Evolutionary conservation across 2,329 filamentous ascomycete species (phyloP).

Genomic region (Byssochlamys sp.): DNA sequence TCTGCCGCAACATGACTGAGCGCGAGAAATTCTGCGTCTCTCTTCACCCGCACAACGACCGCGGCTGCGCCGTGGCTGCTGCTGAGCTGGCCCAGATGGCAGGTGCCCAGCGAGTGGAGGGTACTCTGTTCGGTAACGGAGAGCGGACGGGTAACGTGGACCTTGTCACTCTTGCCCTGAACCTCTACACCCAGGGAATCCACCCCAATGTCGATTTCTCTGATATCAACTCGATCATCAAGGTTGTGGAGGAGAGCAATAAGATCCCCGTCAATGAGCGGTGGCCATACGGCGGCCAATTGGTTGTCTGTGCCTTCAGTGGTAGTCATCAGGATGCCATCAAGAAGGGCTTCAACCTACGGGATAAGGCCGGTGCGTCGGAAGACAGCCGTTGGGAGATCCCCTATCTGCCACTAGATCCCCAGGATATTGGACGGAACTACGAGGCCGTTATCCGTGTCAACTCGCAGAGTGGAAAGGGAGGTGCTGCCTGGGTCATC

Average conservation of each 20-base stretch:
- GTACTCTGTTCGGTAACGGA: conserved; percentile 87
- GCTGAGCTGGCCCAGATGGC: conserved; percentile 94
- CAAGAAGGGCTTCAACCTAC: conserved; percentile 68
- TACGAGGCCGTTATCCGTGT: conserved; percentile 97
- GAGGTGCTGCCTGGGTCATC: conserved; percentile 89
- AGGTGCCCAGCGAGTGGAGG: conserved; percentile 86
- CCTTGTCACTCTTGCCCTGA: conserved; percentile 80
- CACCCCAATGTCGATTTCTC: conserved; percentile 82
- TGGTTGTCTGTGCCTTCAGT: conserved; percentile 87
- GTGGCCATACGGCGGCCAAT: conserved; percentile 79
- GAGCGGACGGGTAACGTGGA: conserved; percentile 95
- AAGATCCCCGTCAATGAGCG: conserved; percentile 89
- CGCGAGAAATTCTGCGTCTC: conserved; percentile 80
- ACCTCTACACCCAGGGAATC: conserved; percentile 89
- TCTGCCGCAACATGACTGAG: conserved; percentile 75
- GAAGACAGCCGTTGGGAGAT: conserved; percentile 68
- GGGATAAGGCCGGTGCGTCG: conserved; percentile 51
- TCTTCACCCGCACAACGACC: conserved; percentile 88
- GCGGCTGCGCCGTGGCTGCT: conserved; percentile 79
- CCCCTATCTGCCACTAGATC: conserved; percentile 87
- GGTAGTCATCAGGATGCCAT: conserved; percentile 93
- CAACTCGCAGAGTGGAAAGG: conserved; percentile 93
- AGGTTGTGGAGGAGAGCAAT: conserved; percentile 81
- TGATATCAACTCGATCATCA: conserved; percentile 74
- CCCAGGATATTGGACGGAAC: conserved; percentile 85